phyloP scores from a whole-genome alignment of 208 protist species.

The Acanthamoeba triangularis region DNA sequence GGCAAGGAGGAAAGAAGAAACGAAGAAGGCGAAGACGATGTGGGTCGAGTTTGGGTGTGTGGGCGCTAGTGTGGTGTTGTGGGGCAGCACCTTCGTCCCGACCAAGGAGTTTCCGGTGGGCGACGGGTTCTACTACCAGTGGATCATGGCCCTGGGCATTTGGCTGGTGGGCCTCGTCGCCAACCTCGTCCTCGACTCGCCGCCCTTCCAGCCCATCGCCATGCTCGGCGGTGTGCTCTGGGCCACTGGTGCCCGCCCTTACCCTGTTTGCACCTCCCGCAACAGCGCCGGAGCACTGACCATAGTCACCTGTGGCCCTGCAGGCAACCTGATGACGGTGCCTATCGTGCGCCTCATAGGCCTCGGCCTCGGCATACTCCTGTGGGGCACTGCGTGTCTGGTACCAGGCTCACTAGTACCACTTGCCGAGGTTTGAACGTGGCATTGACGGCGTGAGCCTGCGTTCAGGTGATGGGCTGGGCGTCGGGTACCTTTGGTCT shows the following conservation, averaged over 20 bases:
- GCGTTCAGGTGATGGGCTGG: conserved; percentile 5
- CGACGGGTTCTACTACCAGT: conserved; percentile 36
- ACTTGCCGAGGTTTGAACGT: background rate
- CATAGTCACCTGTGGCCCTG: no score
- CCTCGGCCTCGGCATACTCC: background rate
- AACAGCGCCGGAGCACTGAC: no score
- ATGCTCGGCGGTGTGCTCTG: conserved; percentile 10
- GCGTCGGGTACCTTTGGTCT: background rate
- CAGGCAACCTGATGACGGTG: conserved; percentile 50
- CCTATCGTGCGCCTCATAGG: background rate
- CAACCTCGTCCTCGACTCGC: background rate
- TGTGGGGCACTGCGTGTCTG: background rate
- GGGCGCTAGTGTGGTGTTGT: conserved; percentile 18
- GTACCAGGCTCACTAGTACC: background rate
- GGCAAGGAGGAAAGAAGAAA: background rate
- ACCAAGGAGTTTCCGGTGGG: conserved; percentile 49
- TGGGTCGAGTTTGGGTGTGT: background rate
- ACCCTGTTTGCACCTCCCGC: background rate
- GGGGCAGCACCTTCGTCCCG: conserved; percentile 36
- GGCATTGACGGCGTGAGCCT: background rate
- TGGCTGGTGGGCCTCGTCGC: background rate
- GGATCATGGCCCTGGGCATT: conserved; percentile 31
- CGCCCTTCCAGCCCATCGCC: background rate
- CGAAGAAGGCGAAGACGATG: background rate
- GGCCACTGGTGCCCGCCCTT: background rate